Base-by-base conservation (phyloP, 192 early-diverging fungal genomes). In the Rhizoclosmatium globosum region DNA sequence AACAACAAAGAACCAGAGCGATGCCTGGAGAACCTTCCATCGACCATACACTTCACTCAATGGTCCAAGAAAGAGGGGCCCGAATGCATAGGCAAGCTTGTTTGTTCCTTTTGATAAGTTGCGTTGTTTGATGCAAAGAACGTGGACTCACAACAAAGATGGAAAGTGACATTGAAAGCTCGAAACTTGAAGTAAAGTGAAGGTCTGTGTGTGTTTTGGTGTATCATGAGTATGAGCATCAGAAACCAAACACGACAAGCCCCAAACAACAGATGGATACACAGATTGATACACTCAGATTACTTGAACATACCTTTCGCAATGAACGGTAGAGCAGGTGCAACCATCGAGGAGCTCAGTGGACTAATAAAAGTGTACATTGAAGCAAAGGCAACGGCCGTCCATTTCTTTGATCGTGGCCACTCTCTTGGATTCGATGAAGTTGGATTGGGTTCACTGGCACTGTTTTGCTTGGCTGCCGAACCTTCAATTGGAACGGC, bases 1-100 rank as follows among this genome's bases (percentile, higher is more conserved):
- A 17, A 81, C 76, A 11, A 73, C 75, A 68, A 77, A 89, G 0
- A 88, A 47, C 11, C 87, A 64, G 75, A 86, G 82, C 13, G 86
- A 84, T 9, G 77, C 1, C 17, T 76, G 81, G 47, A 88, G 87
- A 6, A 87, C 79, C 0, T 78, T 80, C 47, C 83, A 87, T 13
- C 89, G 83, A 2, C 89, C 89, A 43, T 84, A 83, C 11, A 72
- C 64, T 76, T 90, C 89, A 1, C 86, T 82, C 11, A 89, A 68
- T 53, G 87, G 85, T 53, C 83, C 88, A 84, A 88, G 89, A 19
- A 90, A 2, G 0, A 90, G 79, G 7, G 89, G 89, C 17, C 84
- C 84, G 0, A 90, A 61, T 0, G 84, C 89, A 79, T 85, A 83
- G 1, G 79, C 82, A 47, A 90, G 77, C 9, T 31, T 31, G 31